Base-by-base conservation (phyloP, 2,329 filamentous ascomycete genomes). In the Colletotrichum coccodes region DNA sequence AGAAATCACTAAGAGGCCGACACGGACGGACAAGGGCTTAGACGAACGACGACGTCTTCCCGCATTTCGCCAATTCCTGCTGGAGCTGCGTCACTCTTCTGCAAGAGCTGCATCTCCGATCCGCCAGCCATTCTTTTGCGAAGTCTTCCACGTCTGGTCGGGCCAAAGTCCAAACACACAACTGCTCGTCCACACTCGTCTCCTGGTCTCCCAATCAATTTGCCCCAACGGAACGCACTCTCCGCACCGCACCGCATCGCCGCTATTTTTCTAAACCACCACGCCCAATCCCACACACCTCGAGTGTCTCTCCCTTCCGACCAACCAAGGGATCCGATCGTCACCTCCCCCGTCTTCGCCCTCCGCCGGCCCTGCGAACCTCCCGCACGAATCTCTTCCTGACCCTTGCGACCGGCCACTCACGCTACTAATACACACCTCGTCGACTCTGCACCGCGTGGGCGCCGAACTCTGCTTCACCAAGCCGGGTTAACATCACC, bases 51-150 rank as follows among this genome's bases (percentile, higher is more conserved):
- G 40, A 46, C 65, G 49, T 68, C 53, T 23, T 60, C 58, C 54
- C 54, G 40, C 61, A 60, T 60, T 60, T 65, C 26, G 54, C 54
- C 65, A 60, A 62, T 42, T 34, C 14, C 46, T 40, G 44, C 38
- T 44, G 49, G 52, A 42, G 52, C 46, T 69, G 66, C 66, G 42
- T 69, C 56, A 69, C 61, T 69, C 47, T 44, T 66, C 66, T 69
- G 54, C 62, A 66, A 40, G 54, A 65, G 18, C 61, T 60, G 54
- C 61, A 65, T 42, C 53, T 64, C 65, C 60, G 60, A 59, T 50
- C 47, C 32, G 34, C 42, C 49, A 34, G 30, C 49, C 30, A 18
- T 34, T 52, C 21, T 34, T 32, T 30, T 32, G 30, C 49, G 30
- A 36, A 36, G 23, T 36, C 32, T 18, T 50, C 46, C 40, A 44